These are phyloP conservation scores for Excoecaria cochinchinensis DNA, from an alignment of 345 rosid genomes.

Conservation along the genomic window DNA sequence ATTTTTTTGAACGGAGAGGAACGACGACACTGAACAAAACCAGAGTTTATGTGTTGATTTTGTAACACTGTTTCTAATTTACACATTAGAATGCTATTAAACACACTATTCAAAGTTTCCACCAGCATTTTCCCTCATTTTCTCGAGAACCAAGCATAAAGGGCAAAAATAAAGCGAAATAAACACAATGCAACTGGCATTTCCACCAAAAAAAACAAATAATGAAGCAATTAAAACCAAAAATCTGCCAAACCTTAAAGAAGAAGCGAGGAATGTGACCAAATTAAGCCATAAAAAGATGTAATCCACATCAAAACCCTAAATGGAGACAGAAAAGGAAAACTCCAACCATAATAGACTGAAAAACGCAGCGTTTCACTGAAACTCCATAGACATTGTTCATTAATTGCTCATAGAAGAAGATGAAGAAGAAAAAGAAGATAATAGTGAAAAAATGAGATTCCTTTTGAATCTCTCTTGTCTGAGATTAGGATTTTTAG, in stretches of 20 bases:
- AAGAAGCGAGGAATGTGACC: neutral
- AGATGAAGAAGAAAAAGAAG: neutral
- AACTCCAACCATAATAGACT: neutral
- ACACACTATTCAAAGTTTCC: neutral
- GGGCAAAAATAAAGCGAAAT: neutral
- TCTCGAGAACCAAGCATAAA: conserved; percentile 24
- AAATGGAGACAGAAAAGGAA: neutral
- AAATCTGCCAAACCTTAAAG: neutral
- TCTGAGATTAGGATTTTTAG: conserved; percentile 25
- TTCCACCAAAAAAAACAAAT: neutral
- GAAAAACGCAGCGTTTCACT: neutral
- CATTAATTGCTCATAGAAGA: neutral
- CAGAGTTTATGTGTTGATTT: neutral
- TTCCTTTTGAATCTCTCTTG: conserved; percentile 22
- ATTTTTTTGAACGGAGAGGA: neutral
- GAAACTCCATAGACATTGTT: neutral
- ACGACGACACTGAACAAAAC: neutral
- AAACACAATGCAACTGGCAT: neutral
- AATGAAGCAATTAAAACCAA: neutral
- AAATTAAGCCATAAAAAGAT: neutral
- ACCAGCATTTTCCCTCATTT: conserved; percentile 13
- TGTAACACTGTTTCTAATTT: neutral
- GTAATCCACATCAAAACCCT: neutral
- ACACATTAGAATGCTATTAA: neutral
- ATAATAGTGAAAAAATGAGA: conserved; percentile 6